phyloP scores from a whole-genome alignment of 1,139 yeast species.

The Kodamaea anthophila region DNA sequence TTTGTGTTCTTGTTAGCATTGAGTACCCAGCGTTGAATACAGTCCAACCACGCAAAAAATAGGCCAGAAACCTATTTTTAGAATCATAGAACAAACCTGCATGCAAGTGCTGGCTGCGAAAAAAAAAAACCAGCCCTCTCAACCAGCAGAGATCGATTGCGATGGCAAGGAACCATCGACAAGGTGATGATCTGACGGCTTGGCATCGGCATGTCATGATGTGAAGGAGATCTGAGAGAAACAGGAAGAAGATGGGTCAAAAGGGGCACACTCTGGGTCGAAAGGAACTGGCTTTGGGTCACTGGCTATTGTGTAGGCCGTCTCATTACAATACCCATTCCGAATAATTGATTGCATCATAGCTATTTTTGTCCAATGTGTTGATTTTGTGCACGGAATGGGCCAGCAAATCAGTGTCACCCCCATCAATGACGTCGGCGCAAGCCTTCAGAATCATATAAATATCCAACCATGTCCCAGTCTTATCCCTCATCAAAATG shows the following conservation, averaged over 20 bases:
- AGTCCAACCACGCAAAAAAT: no score
- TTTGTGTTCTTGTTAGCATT: no score
- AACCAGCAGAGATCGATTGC: constrained; percentile 2
- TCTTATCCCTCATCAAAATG: constrained; percentile 14
- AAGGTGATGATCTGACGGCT: no score
- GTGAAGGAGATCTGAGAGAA: no score
- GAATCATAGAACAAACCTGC: constrained; percentile 1
- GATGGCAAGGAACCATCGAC: no score
- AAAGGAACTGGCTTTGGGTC: no score
- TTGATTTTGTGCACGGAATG: constrained; percentile 2
- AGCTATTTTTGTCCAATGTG: constrained; percentile 1
- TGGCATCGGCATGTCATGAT: no score
- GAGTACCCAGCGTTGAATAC: no score
- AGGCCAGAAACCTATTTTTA: constrained; percentile 3
- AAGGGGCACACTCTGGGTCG: no score
- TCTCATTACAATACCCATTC: no score
- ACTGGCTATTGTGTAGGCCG: no score
- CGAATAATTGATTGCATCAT: constrained; percentile 1
- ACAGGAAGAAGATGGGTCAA: no score
- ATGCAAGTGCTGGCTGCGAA: constrained; percentile 5
- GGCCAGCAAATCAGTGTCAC: constrained; percentile 2
- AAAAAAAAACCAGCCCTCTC: constrained; percentile 3
- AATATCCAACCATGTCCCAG: constrained; percentile 1
- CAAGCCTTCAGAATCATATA: constrained; percentile 1
- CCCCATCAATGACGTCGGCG: neutral